Evolutionary conservation across 805 yeast species (phyloP), one percentile per base, ranked within the genome.

Genomic region (Nakazawaea sp.): DNA sequence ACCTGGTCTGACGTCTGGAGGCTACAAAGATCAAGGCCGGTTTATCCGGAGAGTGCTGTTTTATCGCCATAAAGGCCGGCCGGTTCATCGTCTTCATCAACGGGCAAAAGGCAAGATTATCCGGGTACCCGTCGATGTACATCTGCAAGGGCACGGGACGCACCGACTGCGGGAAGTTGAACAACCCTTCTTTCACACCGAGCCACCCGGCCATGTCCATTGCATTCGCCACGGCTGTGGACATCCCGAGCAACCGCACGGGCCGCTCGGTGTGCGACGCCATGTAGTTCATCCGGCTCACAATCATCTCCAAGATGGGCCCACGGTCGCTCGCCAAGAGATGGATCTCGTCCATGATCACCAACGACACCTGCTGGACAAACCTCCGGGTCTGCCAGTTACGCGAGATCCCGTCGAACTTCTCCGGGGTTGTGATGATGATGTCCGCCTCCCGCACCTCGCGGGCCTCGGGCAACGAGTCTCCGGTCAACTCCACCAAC

Each of bases 51-150:
- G 96, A 83, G 54, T 89, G 96, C 45, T 85, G 87, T 52, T 87
- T 85, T 45, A 88, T 88, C 0, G 96, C 95, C 81, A 81, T 75
- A 51, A 83, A 88, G 0, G 95, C 90, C 1, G 97, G 96, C 50
- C 71, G 87, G 66, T 79, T 87, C 92, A 75, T 85, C 17, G 78
- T 83, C 63, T 78, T 85, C 96, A 84, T 84, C 50, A 85, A 63
- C 1, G 90, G 87, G 48, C 88, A 78, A 51, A 84, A 83, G 1
- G 87, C 88, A 43, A 81, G 66, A 44, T 81, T 80, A 45, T 83
- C 92, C 1, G 88, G 89, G 49, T 80, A 84, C 0, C 94, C 94
- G 52, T 84, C 94, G 44, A 84, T 84, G 48, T 80, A 84, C 90
- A 84, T 84, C 49, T 84, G 82, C 40, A 84, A 62, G 2, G 94